Percentiles rank a stretch among this genome's conserved stretches.
These are phyloP conservation scores for Bruguiera hainesii DNA, from an alignment of 441 rosid species.

Conservation along the genomic window DNA sequence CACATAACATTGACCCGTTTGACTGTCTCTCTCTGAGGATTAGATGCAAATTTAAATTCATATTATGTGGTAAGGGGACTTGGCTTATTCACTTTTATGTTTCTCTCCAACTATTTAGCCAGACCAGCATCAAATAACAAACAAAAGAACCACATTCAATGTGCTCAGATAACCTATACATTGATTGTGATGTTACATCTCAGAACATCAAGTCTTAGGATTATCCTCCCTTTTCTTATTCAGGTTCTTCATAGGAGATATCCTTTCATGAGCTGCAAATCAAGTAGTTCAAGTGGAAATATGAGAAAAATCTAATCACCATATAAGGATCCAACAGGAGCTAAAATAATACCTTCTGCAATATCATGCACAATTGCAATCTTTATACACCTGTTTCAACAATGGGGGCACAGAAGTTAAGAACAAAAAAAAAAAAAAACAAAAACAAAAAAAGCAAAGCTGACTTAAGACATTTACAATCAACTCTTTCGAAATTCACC, in stretches of 20 bases:
- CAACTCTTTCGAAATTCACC: background rate
- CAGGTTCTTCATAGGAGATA: background rate
- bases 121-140: background rate
- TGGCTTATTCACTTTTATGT: background rate
- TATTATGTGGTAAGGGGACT: background rate
- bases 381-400: conserved; percentile 70
- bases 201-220: background rate
- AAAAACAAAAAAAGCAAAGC: background rate
- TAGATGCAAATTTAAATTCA: background rate
- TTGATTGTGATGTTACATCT: background rate
- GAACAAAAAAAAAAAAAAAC: background rate
- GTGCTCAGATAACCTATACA: background rate
- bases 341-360: conserved; percentile 66
- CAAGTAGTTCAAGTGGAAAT: background rate
- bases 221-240: background rate
- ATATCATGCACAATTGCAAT: conserved; percentile 94
- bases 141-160: background rate
- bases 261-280: background rate
- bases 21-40: background rate
- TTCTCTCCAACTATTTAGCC: background rate
- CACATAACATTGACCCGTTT: too few relatives aligned
- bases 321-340: conserved; percentile 3
- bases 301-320: conserved; percentile 1
- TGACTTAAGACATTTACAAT: background rate
- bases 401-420: conserved; percentile 5